Evolutionary conservation across 768 basidiomycete species (phyloP).

Genomic region (Trametes villosa): DNA sequence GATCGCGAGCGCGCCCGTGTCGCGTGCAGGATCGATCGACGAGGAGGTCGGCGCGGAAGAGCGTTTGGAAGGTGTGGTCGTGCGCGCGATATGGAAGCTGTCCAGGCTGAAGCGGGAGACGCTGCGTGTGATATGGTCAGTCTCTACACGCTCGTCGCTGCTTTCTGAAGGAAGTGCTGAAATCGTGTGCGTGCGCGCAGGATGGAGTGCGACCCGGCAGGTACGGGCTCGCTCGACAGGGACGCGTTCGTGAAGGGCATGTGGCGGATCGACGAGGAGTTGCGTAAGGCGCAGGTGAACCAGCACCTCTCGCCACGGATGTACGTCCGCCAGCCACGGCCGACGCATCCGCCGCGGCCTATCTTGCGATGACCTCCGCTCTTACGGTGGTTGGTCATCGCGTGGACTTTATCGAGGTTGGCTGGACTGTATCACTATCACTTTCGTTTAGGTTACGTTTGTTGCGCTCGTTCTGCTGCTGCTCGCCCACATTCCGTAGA

Average conservation of each 20-base stretch:
- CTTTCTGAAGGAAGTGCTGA: background rate
- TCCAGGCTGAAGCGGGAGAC: slow-evolving; percentile 58
- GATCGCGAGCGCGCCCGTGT: background rate
- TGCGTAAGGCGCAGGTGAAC: slow-evolving; percentile 57
- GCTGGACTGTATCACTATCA: slow-evolving; percentile 17
- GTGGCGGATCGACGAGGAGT: slow-evolving; percentile 88
- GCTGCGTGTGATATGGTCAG: slow-evolving; percentile 71
- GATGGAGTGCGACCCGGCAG: slow-evolving; percentile 68
- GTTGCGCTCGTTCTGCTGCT: background rate
- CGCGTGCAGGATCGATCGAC: slow-evolving; percentile 35
- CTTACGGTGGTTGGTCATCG: background rate
- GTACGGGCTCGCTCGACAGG: slow-evolving; percentile 60
- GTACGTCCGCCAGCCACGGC: slow-evolving; percentile 17
- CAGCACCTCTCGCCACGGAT: slow-evolving; percentile 14
- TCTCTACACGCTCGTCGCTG: slow-evolving; percentile 17
- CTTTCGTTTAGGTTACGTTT: slow-evolving; percentile 7
- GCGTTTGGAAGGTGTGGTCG: slow-evolving; percentile 56
- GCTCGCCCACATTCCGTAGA: slow-evolving; percentile 5
- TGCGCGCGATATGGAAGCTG: slow-evolving; percentile 64
- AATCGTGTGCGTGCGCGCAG: slow-evolving; percentile 39
- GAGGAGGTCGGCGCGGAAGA: slow-evolving; percentile 49
- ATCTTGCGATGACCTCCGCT: slow-evolving; percentile 15
- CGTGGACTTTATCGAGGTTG: background rate
- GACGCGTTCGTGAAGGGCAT: slow-evolving; percentile 76
- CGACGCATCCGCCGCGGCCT: slow-evolving; percentile 15